Percentiles rank a stretch among this genome's conserved stretches.
phyloP scores from a whole-genome alignment of 331 rosid genomes.

The Acacia concinna region DNA sequence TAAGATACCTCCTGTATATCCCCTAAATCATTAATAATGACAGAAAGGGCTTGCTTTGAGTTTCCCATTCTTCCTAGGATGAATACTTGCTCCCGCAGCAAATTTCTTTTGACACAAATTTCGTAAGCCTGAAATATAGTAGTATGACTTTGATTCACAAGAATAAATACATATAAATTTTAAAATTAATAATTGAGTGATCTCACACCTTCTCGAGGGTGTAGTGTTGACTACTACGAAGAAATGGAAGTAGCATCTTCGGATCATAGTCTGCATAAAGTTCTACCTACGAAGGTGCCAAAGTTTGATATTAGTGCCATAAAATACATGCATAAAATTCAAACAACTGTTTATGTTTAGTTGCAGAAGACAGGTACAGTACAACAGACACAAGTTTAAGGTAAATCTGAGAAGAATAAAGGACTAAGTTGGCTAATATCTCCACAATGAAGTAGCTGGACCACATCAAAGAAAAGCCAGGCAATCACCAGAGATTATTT shows the following conservation, averaged over 20 bases:
- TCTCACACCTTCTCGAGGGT: constrained; percentile 78
- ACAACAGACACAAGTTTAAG: not conserved
- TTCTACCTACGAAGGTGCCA: constrained; percentile 63
- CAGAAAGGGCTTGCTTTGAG: constrained; percentile 72
- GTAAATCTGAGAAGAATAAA: constrained; percentile 14
- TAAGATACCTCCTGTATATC: constrained; percentile 84
- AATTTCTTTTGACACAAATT: constrained; percentile 56
- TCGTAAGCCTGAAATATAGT: constrained; percentile 72
- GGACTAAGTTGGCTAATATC: not conserved
- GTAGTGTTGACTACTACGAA: constrained; percentile 84
- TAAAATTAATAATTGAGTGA: constrained; percentile 10
- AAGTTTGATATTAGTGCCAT: constrained; percentile 10
- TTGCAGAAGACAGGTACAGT: not conserved
- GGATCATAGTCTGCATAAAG: constrained; percentile 86
- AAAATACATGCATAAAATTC: constrained; percentile 7
- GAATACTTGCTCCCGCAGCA: constrained; percentile 77
- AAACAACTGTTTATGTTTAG: not conserved
- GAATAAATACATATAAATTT: not conserved
- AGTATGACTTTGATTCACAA: constrained; percentile 23
- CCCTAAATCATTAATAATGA: constrained; percentile 71
- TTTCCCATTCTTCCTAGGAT: constrained; percentile 95
- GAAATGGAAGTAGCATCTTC: constrained; percentile 83
- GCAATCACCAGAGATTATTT: not conserved
- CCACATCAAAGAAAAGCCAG: constrained; percentile 13
- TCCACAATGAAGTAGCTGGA: not conserved